These are phyloP conservation scores for Yarrowia alimentaria DNA, from an alignment of 805 yeast species.

Conservation along the genomic window DNA sequence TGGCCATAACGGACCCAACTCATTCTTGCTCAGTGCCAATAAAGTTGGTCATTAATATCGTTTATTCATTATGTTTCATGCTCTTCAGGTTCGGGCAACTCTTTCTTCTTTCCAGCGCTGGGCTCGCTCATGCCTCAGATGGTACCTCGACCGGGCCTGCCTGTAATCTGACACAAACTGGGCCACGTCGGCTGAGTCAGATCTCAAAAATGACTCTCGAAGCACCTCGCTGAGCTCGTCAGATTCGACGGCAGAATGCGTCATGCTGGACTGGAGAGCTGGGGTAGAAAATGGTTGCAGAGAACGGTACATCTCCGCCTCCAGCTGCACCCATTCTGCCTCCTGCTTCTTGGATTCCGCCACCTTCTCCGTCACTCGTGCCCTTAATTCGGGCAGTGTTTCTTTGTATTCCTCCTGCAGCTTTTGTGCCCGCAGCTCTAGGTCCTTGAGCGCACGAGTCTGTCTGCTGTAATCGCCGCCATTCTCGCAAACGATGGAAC, in stretches of 20 bases:
- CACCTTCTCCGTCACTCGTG: slow-evolving; percentile 26
- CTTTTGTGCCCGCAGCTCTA: slow-evolving; percentile 11
- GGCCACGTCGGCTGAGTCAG: slow-evolving; percentile 36
- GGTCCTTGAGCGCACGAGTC: slow-evolving; percentile 17
- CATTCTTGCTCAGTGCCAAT: too few relatives aligned
- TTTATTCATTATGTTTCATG: not conserved
- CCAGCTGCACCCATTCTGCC: slow-evolving; percentile 42
- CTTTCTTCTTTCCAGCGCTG: slow-evolving; percentile 49
- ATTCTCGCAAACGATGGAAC: slow-evolving; percentile 13
- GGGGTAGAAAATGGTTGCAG: slow-evolving; percentile 43
- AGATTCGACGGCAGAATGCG: slow-evolving; percentile 38
- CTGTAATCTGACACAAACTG: slow-evolving; percentile 48
- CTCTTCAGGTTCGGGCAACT: slow-evolving; percentile 32
- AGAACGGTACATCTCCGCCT: slow-evolving; percentile 40
- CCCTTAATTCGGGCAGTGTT: slow-evolving; percentile 33
- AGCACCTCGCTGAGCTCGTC: slow-evolving; percentile 41
- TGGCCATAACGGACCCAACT: too few relatives aligned
- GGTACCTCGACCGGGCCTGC: slow-evolving; percentile 45
- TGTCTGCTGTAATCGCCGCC: slow-evolving; percentile 19
- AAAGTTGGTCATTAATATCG: not conserved
- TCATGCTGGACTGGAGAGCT: slow-evolving; percentile 40
- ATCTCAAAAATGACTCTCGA: slow-evolving; percentile 38
- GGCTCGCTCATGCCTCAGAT: slow-evolving; percentile 49
- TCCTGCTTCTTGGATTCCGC: slow-evolving; percentile 34
- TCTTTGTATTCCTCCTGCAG: slow-evolving; percentile 36